These are phyloP conservation scores for Spergularia azorica DNA, from an alignment of 179 eudicot genomes.

Conservation along the genomic window DNA sequence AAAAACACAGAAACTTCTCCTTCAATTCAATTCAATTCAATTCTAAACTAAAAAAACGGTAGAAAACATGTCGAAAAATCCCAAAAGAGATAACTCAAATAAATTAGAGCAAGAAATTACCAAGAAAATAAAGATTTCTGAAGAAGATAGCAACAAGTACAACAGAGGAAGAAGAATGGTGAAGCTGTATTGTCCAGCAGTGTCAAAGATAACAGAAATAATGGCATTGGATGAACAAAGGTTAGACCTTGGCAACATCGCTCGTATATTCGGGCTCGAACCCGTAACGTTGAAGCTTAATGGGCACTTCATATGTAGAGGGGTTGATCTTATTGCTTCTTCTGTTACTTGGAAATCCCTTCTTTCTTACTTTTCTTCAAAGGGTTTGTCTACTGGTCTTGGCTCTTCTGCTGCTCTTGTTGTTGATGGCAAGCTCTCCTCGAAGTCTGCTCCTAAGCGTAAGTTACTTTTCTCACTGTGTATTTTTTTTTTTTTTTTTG, in stretches of 20 bases:
- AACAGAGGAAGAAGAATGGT: conserved; percentile 23
- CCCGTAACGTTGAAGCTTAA: conserved; percentile 61
- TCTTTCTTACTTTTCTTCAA: conserved; percentile 61
- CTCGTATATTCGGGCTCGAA: conserved; percentile 62
- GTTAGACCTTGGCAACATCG: conserved; percentile 66
- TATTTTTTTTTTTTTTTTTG: background rate
- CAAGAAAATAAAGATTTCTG: conserved; percentile 17
- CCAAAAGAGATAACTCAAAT: background rate
- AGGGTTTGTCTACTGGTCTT: conserved; percentile 66
- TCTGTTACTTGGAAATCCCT: conserved; percentile 83
- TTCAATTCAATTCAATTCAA: background rate
- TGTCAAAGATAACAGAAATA: conserved; percentile 41
- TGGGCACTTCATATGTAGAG: conserved; percentile 79
- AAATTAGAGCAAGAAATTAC: background rate
- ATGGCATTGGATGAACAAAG: conserved; percentile 57
- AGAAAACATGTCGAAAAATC: background rate
- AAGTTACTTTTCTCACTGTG: conserved; percentile 14
- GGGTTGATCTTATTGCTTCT: conserved; percentile 64
- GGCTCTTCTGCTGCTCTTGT: conserved; percentile 45
- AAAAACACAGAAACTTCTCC: background rate
- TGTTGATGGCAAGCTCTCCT: conserved; percentile 61
- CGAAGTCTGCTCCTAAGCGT: conserved; percentile 55
- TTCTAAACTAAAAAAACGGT: background rate
- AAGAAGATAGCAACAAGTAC: conserved; percentile 18
- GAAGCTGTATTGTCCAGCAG: conserved; percentile 54